Evolutionary conservation across 164 flowering plant genomes (phyloP).

Genomic region (Nymphaea thermarum): DNA sequence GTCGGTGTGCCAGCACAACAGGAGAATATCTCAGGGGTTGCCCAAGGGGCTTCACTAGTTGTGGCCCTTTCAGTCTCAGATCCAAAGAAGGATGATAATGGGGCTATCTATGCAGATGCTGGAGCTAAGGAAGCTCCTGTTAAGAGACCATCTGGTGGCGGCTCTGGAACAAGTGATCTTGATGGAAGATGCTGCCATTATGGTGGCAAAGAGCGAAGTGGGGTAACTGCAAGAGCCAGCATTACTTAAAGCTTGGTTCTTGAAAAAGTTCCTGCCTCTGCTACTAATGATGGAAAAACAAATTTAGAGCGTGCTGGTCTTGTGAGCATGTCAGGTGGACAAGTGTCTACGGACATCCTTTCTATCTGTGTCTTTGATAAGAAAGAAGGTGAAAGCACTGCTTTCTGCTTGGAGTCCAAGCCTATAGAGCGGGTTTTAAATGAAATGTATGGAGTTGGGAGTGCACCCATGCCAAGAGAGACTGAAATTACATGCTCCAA

Average conservation of each 20-base stretch:
- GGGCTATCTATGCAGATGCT: conserved; percentile 19
- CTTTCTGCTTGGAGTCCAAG: conserved; percentile 72
- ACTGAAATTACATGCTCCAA: conserved; percentile 69
- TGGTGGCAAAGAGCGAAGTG: conserved; percentile 44
- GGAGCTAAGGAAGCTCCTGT: conserved; percentile 29
- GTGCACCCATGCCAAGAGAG: conserved; percentile 47
- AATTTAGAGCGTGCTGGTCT: conserved; percentile 41
- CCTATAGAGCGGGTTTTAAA: conserved; percentile 65
- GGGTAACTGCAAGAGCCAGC: conserved; percentile 67
- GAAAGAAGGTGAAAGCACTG: conserved; percentile 50
- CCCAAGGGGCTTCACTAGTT: conserved; percentile 29
- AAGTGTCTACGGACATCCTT: conserved; percentile 25
- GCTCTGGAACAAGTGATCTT: conserved; percentile 17
- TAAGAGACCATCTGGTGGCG: conserved; percentile 31
- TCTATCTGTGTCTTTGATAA: conserved; percentile 68
- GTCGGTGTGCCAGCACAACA: conserved; percentile 65
- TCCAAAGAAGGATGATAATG: conserved; percentile 28
- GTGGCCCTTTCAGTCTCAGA: conserved; percentile 24
- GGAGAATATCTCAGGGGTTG: conserved; percentile 31
- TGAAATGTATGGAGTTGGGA: conserved; percentile 65
- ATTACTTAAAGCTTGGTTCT: conserved; percentile 74
- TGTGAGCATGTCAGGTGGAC: conserved; percentile 22
- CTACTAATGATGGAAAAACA: conserved; percentile 35
- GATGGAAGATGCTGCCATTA: conserved; percentile 8
- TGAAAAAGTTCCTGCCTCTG: conserved; percentile 58